Evolutionary conservation across 768 basidiomycete genomes (phyloP).

Genomic region (Suillus tomentosus): DNA sequence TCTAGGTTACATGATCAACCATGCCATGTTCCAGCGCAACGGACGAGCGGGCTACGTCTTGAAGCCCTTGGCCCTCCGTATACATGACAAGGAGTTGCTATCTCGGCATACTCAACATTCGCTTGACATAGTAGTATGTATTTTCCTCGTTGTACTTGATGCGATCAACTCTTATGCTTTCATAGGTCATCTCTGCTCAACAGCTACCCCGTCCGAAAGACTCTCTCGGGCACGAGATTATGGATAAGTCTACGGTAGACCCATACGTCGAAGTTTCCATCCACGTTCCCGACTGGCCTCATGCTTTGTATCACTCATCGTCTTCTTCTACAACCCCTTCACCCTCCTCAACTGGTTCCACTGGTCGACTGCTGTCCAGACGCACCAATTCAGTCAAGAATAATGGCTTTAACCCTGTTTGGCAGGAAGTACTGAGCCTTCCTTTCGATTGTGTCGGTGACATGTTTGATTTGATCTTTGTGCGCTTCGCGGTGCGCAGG

Average conservation of each 20-base stretch:
- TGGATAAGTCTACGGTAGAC: slow-evolving; percentile 58
- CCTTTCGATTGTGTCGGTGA: slow-evolving; percentile 77
- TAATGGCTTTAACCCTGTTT: slow-evolving; percentile 92
- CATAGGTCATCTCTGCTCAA: slow-evolving; percentile 81
- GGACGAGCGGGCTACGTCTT: slow-evolving; percentile 88
- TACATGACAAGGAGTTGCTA: slow-evolving; percentile 61
- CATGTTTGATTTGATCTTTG: slow-evolving; percentile 84
- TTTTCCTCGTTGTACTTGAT: slow-evolving; percentile 1
- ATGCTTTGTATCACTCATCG: slow-evolving; percentile 26
- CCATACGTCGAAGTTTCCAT: slow-evolving; percentile 84
- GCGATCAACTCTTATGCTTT: slow-evolving; percentile 6
- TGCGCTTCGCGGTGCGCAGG: slow-evolving; percentile 75
- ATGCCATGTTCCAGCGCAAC: slow-evolving; percentile 93
- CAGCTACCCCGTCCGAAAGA: slow-evolving; percentile 80
- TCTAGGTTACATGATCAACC: slow-evolving; percentile 88
- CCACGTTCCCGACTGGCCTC: slow-evolving; percentile 72
- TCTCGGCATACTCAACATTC: slow-evolving; percentile 54
- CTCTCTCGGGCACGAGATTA: slow-evolving; percentile 58
- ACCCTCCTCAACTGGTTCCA: slow-evolving; percentile 27
- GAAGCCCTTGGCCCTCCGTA: slow-evolving; percentile 78
- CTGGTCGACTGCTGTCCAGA: slow-evolving; percentile 48
- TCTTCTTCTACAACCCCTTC: slow-evolving; percentile 13
- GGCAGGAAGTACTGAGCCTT: slow-evolving; percentile 70
- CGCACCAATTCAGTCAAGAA: slow-evolving; percentile 71
- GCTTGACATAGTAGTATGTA: slow-evolving; percentile 62